Conservation (phyloP, 2,329 filamentous ascomycete genomes). For the Microsporum ferrugineum region DNA sequence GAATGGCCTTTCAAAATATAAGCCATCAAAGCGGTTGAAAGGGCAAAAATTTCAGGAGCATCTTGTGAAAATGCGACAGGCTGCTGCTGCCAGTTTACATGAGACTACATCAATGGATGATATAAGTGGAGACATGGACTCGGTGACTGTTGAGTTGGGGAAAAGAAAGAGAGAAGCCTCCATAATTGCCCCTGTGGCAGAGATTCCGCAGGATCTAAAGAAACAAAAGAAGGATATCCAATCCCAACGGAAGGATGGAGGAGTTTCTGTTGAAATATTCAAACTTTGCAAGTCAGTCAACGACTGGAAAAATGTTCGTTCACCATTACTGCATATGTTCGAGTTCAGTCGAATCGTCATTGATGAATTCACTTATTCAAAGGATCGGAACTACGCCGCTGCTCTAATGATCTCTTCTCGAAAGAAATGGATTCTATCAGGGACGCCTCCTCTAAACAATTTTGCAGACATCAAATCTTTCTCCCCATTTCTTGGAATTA, state of each 20-base stretch:
- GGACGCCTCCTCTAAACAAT: constrained; percentile 47
- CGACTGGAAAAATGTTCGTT: constrained; percentile 20
- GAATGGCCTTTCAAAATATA: constrained; percentile 29
- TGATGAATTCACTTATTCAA: constrained; percentile 53
- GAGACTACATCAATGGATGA: neutral
- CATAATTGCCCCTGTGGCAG: neutral
- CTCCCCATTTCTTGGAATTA: constrained; percentile 44
- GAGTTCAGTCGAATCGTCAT: constrained; percentile 49
- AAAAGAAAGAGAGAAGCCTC: neutral
- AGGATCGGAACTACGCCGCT: constrained; percentile 31
- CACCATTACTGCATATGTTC: constrained; percentile 47
- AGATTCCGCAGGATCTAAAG: neutral
- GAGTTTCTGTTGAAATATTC: constrained; percentile 8
- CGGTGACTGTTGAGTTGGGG: neutral
- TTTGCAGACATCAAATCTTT: constrained; percentile 51
- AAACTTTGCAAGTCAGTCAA: constrained; percentile 18
- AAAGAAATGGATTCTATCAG: constrained; percentile 52
- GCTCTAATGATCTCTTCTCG: constrained; percentile 39
- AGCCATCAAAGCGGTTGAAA: constrained; percentile 24
- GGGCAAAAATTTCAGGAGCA: constrained; percentile 20
- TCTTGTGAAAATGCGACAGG: constrained; percentile 12
- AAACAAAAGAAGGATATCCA: neutral
- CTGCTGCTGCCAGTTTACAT: neutral
- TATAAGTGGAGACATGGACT: neutral
- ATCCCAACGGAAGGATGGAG: neutral